phyloP scores from a whole-genome alignment of 2,329 filamentous ascomycete genomes.

The Verticillium nonalfalfae region DNA sequence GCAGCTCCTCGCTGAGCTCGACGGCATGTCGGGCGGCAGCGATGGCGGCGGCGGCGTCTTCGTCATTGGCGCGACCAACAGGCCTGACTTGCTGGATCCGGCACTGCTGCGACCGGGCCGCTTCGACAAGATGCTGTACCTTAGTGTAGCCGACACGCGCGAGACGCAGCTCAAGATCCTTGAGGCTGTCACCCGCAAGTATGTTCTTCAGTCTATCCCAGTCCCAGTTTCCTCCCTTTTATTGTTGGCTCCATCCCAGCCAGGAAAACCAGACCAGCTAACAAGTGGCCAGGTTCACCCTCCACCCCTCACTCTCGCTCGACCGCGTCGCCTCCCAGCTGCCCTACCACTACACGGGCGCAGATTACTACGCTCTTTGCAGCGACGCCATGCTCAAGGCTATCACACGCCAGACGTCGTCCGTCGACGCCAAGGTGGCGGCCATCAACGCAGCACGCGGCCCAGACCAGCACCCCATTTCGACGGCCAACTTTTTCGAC shows the following conservation, averaged over 20 bases:
- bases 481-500: slow-evolving; percentile 93
- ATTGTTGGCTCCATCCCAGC: no score
- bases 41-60: slow-evolving; percentile 80
- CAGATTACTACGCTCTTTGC: slow-evolving; percentile 94
- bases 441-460: slow-evolving; percentile 49
- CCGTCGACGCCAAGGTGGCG: slow-evolving; percentile 78
- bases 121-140: slow-evolving; percentile 98
- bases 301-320: slow-evolving; percentile 74
- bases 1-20: slow-evolving; percentile 87
- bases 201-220: slow-evolving; percentile 27
- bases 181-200: slow-evolving; percentile 92
- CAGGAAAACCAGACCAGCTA: background rate
- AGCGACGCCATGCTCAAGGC: slow-evolving; percentile 99
- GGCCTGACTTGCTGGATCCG: slow-evolving; percentile 87
- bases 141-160: slow-evolving; percentile 93
- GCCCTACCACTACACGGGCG: slow-evolving; percentile 94
- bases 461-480: slow-evolving; percentile 44
- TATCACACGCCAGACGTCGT: slow-evolving; percentile 80
- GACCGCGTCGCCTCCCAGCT: slow-evolving; percentile 66
- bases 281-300: slow-evolving; percentile 60
- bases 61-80: slow-evolving; percentile 93
- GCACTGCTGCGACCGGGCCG: slow-evolving; percentile 82
- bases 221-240: background rate
- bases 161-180: slow-evolving; percentile 93
- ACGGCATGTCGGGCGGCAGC: slow-evolving; percentile 94